Evolutionary conservation across 2,329 filamentous ascomycete species (phyloP).

Genomic region (Biscogniauxia marginata): DNA sequence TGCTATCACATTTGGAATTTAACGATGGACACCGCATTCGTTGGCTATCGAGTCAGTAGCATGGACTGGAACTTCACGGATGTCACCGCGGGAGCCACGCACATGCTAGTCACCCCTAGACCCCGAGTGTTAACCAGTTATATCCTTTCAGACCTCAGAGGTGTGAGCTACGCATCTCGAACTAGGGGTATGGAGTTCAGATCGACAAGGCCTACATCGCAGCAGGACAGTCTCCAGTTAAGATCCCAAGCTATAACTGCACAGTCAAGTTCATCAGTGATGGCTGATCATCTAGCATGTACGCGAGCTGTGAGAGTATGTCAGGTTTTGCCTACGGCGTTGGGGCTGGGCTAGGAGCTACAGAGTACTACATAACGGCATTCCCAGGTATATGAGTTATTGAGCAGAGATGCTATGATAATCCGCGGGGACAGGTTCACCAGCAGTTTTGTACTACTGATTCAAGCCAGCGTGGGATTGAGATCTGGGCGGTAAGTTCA

Average conservation of each 20-base stretch:
- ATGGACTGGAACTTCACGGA: constrained; percentile 63
- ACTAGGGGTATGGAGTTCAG: constrained; percentile 61
- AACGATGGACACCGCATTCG: constrained; percentile 48
- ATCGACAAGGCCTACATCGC: constrained; percentile 51
- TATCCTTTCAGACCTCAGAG: constrained; percentile 43
- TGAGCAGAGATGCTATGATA: constrained; percentile 56
- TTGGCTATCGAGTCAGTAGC: constrained; percentile 57
- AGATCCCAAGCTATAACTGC: constrained; percentile 36
- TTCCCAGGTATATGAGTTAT: constrained; percentile 58
- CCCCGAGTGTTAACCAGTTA: constrained; percentile 43
- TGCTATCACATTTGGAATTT: constrained; percentile 52
- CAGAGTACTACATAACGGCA: constrained; percentile 57
- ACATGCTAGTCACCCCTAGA: constrained; percentile 52
- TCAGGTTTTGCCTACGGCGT: constrained; percentile 56
- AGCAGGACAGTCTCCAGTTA: constrained; percentile 43
- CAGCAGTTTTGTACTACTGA: constrained; percentile 60
- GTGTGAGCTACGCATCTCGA: constrained; percentile 59
- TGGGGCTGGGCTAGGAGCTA: constrained; percentile 54
- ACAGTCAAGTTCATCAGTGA: constrained; percentile 45
- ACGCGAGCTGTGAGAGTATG: constrained; percentile 57
- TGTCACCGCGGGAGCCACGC: constrained; percentile 54
- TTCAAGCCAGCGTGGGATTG: constrained; percentile 44
- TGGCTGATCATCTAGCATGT: constrained; percentile 55
- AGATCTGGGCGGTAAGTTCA: constrained; percentile 42
- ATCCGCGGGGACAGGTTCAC: constrained; percentile 47